Base-by-base conservation (phyloP, 495 filamentous ascomycete species). In the Penicillium bialowiezense region DNA sequence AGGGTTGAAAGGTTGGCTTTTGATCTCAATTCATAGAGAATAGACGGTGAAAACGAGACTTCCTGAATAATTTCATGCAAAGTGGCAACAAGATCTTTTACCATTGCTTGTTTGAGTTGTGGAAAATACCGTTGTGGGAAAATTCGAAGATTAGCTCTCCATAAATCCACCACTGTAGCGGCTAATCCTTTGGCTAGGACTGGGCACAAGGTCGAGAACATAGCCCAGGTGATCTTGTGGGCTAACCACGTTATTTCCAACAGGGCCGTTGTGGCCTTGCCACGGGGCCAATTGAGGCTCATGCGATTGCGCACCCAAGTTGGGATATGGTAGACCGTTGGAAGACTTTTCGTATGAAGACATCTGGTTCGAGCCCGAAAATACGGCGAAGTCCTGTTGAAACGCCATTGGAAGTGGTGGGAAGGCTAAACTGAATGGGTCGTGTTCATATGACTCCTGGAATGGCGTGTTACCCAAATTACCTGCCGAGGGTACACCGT, bases 321-420 rank as follows among this genome's bases (percentile, higher is more conserved):
- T 15, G 5, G 50, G 41, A 0, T 36, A 10, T n/a, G 23, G 12
- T n/a, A 26, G 35, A 12, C 19, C 42, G 10, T 26, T 13, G 26
- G 13, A 21, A 15, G 45, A 43, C 8, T 8, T 8, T 17, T 13
- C 37, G 41, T 23, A 47, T 13, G 20, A 9, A 10, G 41, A 41
- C 15, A 53, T 20, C 15, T 41, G 35, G 41, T 44, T 46, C 18
- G 42, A 21, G 17, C 44, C 36, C 19, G 37, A 23, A 7, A 55
- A 42, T 1, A 28, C 29, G 4, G 50, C 34, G 7, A 56, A 68
- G 8, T 56, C 51, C 8, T 54, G 64, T 46, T 69, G 63, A 34
- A 71, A 65, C 0, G 63, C 53, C 5, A 58, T 51, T 3, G 68
- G 68, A 2, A 71, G 57, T 7, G 68, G 68, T 37, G 65, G 68